A percentile compares a stretch with the other conserved stretches of the same genome.
Evolutionary conservation across 139 green algal genomes (phyloP).

Genomic region (Pleodorina starrii): DNA sequence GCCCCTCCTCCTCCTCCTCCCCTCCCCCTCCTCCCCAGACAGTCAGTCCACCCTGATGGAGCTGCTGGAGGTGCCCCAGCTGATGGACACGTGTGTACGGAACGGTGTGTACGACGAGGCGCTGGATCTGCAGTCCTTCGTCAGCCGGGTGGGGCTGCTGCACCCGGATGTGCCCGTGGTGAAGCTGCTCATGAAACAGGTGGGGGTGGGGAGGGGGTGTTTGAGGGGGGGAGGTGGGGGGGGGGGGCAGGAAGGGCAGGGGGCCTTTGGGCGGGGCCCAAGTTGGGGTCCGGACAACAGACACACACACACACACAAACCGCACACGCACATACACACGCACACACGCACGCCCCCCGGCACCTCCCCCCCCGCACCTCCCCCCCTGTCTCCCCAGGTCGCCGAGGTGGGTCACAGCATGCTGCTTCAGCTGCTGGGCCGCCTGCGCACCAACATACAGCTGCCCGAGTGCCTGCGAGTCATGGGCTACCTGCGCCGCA

Average conservation of each 20-base stretch:
- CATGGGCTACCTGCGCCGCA: constrained; percentile 93
- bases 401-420: constrained; percentile 77
- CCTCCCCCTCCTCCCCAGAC: constrained; percentile 56
- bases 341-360: no score
- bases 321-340: no score
- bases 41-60: constrained; percentile 88
- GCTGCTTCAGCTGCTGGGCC: constrained; percentile 88
- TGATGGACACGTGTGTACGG: constrained; percentile 97
- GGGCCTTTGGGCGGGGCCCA: no score
- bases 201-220: no score
- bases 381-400: no score
- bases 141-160: constrained; percentile 77
- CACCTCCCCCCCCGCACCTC: no score
- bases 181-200: constrained; percentile 77
- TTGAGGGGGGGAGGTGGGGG: no score
- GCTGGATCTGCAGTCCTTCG: constrained; percentile 89
- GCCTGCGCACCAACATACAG: constrained; percentile 83
- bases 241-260: no score
- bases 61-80: constrained; percentile 94
- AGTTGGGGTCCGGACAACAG: no score
- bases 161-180: constrained; percentile 84
- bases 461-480: constrained; percentile 95
- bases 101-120: constrained; percentile 98
- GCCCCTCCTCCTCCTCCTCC: no score
- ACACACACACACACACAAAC: no score